Evolutionary conservation across 2,329 filamentous ascomycete species (phyloP), one percentile per base, ranked within the genome.

Genomic region (Septoria petroselini): DNA sequence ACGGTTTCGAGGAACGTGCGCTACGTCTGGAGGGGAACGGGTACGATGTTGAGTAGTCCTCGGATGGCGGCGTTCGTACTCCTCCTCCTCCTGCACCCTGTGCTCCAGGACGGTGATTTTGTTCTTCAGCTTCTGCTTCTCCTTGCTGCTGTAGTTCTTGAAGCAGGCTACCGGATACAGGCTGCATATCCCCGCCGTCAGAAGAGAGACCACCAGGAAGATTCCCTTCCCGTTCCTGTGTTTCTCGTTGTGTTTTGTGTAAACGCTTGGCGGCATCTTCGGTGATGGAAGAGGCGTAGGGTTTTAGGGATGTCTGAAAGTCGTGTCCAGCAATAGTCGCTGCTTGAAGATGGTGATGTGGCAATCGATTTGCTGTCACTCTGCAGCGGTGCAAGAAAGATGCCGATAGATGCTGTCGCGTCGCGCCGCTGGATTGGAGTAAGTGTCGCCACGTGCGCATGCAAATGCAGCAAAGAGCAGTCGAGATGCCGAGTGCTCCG

Each of bases 161-260:
- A 68, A 69, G 50, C 66, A 68, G 45, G 59, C 60, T 38, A 65
- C 34, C 11, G 66, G 66, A 47, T 66, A 65, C 37, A 66, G 38
- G 53, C 65, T 68, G 63, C 67, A 69, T 58, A 65, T 38, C 55
- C 60, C 64, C 17, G 65, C 66, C 19, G 62, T 51, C n/a, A 50
- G 54, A 3, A 68, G 41, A 3, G 64, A 57, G 12, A 57, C 59
- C 25, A 55, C 41, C 29, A 67, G 53, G 49, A 69, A 69, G 19
- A 67, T 58, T 2, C 56, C 60, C 41, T 63, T 63, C 39, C 64
- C 64, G 42, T 65, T 63, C 48, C 58, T 61, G 45, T 62, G 58
- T 46, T 65, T 61, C 48, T 62, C 54, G 57, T 67, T 62, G 48
- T 66, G 40, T 27, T 58, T 50, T 33, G 62, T 57, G 51, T 67